Evolutionary conservation across 805 yeast genomes (phyloP).

Genomic region (Candida loeiensis): DNA sequence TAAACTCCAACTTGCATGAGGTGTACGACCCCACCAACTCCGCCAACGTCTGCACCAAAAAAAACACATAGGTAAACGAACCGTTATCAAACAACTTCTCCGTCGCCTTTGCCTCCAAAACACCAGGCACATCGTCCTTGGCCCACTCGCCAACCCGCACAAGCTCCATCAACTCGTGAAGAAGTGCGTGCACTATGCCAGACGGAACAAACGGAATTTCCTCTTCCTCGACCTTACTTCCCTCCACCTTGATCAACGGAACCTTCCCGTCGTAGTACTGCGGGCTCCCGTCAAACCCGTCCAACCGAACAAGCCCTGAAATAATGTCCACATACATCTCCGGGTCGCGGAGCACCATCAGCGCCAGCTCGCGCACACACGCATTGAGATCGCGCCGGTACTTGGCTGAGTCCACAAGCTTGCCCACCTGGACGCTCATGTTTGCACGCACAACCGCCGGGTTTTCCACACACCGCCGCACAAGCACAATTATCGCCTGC

Average conservation of each 20-base stretch:
- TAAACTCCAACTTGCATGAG: slow-evolving; percentile 75
- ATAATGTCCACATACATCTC: slow-evolving; percentile 44
- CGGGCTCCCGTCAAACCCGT: slow-evolving; percentile 37
- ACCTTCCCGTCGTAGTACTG: slow-evolving; percentile 8
- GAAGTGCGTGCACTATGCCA: slow-evolving; percentile 60
- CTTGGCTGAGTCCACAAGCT: slow-evolving; percentile 8
- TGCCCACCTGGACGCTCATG: slow-evolving; percentile 6
- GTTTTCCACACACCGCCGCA: slow-evolving; percentile 67
- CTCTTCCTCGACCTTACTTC: slow-evolving; percentile 13
- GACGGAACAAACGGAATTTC: slow-evolving; percentile 24
- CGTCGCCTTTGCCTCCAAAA: slow-evolving; percentile 3
- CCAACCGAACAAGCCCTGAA: slow-evolving; percentile 40
- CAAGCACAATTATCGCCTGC: slow-evolving; percentile 44
- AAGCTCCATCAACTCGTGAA: slow-evolving; percentile 60
- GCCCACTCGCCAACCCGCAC: slow-evolving; percentile 39
- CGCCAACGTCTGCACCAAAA: slow-evolving; percentile 60
- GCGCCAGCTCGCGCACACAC: slow-evolving; percentile 48
- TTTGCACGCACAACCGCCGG: slow-evolving; percentile 2
- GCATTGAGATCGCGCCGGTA: slow-evolving; percentile 25
- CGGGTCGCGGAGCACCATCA: slow-evolving; percentile 49
- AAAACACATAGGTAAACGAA: slow-evolving; percentile 63
- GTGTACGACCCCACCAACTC: slow-evolving; percentile 78
- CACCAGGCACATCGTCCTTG: slow-evolving; percentile 6
- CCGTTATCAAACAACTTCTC: slow-evolving; percentile 11
- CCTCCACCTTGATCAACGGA: slow-evolving; percentile 11